Base-by-base conservation (phyloP, 2,329 filamentous ascomycete genomes). In the Diplodia intermedia region DNA sequence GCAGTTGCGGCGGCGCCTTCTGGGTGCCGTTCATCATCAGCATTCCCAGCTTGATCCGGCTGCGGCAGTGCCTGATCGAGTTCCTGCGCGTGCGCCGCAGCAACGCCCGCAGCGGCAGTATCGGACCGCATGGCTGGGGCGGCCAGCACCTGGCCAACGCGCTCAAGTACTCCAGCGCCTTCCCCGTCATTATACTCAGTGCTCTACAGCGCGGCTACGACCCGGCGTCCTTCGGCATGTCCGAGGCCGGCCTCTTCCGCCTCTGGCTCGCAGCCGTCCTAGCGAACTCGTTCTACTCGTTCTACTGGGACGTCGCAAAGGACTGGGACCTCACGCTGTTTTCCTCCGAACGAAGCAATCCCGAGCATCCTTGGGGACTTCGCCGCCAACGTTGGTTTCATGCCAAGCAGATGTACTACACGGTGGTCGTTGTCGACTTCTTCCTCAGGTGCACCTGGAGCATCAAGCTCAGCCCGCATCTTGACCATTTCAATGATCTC, bases 241-340 rank as follows among this genome's bases (percentile, higher is more conserved):
- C 83, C 53, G 85, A 88, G 73, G 79, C 83, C n/a, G 82, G 81
- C 0, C 77, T 89, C 52, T 86, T 85, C 72, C 82, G 85, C 54
- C 75, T 88, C 71, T 84, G 86, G 86, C 82, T 96, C 36, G 80
- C 86, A 43, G 90, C 90, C 53, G 91, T 92, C 36, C 82, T 93
- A 40, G 76, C 95, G 73, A 97, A 99, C 79, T 96, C 92, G 15
- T 83, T 91, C 54, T 99, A 97, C 81, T 93, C 91, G n/a, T 98
- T 98, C 82, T 99, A 95, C 84, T 99, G 95, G 95, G 95, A 99
- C 75, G 89, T 98, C 36, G 86, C 92, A 67, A 95, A 94, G 82
- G 95, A 99, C 83, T 99, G 95, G 95, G 95, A 98, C 76, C 84
- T 99, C 70, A 92, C 91, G 0, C 85, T 98, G 15, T 91, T 98